These are phyloP conservation scores for Ambrosia artemisiifolia DNA, from an alignment of 129 eudicot species.

Conservation along the genomic window DNA sequence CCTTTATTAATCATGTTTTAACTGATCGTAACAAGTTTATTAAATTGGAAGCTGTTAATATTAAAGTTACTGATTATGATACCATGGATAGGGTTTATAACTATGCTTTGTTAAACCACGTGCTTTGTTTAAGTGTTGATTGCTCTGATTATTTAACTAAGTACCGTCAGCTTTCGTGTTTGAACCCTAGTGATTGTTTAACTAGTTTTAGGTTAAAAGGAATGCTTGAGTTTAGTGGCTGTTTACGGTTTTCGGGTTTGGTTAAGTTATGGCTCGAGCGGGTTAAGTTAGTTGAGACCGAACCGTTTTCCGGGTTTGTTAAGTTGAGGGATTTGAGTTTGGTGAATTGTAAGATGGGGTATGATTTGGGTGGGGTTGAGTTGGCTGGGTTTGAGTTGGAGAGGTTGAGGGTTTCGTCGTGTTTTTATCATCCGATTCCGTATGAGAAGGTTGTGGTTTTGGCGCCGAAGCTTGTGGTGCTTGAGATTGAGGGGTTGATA, in stretches of 20 bases:
- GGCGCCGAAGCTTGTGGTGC: conserved; percentile 19
- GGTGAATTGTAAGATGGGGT: conserved; percentile 22
- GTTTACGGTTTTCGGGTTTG: background rate
- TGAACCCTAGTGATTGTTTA: conserved; percentile 8
- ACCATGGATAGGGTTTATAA: conserved; percentile 23
- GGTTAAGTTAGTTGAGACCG: conserved; percentile 21
- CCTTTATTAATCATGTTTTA: conserved; percentile 15
- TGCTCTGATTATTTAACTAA: conserved; percentile 17
- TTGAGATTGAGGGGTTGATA: conserved; percentile 19
- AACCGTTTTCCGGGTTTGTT: conserved; percentile 26
- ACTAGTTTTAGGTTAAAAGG: conserved; percentile 18
- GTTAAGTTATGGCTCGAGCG: conserved; percentile 23
- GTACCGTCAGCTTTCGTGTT: background rate
- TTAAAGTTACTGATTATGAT: conserved; percentile 1
- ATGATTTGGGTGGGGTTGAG: conserved; percentile 14
- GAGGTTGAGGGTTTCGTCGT: conserved; percentile 20
- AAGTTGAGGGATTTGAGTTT: conserved; percentile 26
- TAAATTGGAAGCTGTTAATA: conserved; percentile 17
- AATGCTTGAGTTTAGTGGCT: conserved; percentile 20
- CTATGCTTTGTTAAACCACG: background rate
- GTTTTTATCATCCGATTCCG: conserved; percentile 26
- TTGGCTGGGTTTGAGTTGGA: conserved; percentile 12
- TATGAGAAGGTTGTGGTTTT: conserved; percentile 17
- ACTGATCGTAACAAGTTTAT: conserved; percentile 8
- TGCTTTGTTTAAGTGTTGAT: conserved; percentile 20